A percentile compares a stretch with the other conserved stretches of the same genome.
phyloP scores from a whole-genome alignment of 805 yeast species.

The Dipodascopsis uninucleata region DNA sequence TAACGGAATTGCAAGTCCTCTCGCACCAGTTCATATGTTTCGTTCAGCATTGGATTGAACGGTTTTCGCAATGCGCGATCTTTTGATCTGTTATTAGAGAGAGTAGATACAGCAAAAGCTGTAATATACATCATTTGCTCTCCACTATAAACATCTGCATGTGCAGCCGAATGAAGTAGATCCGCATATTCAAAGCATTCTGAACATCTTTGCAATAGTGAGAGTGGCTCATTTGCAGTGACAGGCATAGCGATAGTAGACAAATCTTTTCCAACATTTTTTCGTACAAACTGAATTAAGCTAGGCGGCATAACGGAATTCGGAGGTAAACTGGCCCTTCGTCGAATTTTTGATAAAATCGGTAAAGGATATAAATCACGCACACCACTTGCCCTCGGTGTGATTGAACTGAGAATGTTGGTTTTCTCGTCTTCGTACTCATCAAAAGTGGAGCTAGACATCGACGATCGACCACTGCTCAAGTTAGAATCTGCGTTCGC shows the following conservation, averaged over 20 bases:
- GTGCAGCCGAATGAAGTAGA: conserved; percentile 61
- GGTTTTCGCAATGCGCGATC: conserved; percentile 82
- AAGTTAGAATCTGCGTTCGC: conserved; percentile 15
- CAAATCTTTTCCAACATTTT: conserved; percentile 89
- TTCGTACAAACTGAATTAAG: conserved; percentile 70
- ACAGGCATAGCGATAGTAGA: conserved; percentile 86
- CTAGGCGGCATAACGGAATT: conserved; percentile 70
- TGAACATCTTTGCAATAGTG: conserved; percentile 72
- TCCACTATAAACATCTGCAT: conserved; percentile 45
- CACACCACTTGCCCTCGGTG: conserved; percentile 4
- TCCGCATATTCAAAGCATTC: conserved; percentile 76
- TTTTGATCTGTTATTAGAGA: conserved; percentile 69
- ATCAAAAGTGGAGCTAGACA: conserved; percentile 7
- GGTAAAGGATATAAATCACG: conserved; percentile 24
- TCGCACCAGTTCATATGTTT: conserved; percentile 83
- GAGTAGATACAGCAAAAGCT: conserved; percentile 71
- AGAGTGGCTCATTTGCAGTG: conserved; percentile 85
- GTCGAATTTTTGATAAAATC: conserved; percentile 1
- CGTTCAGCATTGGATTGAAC: conserved; percentile 91
- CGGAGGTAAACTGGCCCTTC: conserved; percentile 20
- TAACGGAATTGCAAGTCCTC: conserved; percentile 75
- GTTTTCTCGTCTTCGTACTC: conserved; percentile 1
- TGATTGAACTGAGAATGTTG: neutral
- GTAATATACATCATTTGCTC: conserved; percentile 63
- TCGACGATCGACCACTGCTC: too few species aligned